These are phyloP conservation scores for Tolypocladium paradoxum DNA, from an alignment of 2,329 filamentous ascomycete species.

Conservation along the genomic window DNA sequence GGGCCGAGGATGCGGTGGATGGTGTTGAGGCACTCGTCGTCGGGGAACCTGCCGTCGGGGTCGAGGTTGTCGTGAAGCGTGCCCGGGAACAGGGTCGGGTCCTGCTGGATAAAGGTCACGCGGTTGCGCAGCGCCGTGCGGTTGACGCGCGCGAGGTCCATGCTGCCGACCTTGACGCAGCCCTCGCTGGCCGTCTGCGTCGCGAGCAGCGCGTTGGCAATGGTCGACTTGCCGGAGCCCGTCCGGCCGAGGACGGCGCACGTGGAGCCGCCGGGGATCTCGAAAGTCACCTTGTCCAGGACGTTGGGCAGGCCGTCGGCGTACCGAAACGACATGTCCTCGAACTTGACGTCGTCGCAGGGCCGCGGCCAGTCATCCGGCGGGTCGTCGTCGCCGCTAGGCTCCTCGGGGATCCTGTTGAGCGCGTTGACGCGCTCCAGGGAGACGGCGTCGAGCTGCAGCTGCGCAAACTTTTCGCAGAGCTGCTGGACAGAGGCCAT, in stretches of 20 bases:
- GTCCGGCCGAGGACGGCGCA: slow-evolving; percentile 70
- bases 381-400: slow-evolving; percentile 53
- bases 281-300: slow-evolving; percentile 56
- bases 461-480: slow-evolving; percentile 69
- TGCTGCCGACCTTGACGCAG: slow-evolving; percentile 39
- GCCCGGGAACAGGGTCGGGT: slow-evolving; percentile 50
- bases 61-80: slow-evolving; percentile 57
- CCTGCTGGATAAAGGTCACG: slow-evolving; percentile 54
- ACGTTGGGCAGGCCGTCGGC: slow-evolving; percentile 68
- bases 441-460: slow-evolving; percentile 88
- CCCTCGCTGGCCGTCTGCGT: slow-evolving; percentile 42
- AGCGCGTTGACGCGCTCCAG: slow-evolving; percentile 81
- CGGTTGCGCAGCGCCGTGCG: slow-evolving; percentile 45
- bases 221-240: slow-evolving; percentile 76
- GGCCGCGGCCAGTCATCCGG: slow-evolving; percentile 69
- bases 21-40: slow-evolving; percentile 36
- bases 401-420: slow-evolving; percentile 66
- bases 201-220: slow-evolving; percentile 47
- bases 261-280: slow-evolving; percentile 54
- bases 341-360: slow-evolving; percentile 62
- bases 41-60: slow-evolving; percentile 47
- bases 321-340: slow-evolving; percentile 69
- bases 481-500: slow-evolving; percentile 36
- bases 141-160: slow-evolving; percentile 42
- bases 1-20: slow-evolving; percentile 49